phyloP scores from a whole-genome alignment of 164 flowering plant genomes.

The Chimonanthus praecox region DNA sequence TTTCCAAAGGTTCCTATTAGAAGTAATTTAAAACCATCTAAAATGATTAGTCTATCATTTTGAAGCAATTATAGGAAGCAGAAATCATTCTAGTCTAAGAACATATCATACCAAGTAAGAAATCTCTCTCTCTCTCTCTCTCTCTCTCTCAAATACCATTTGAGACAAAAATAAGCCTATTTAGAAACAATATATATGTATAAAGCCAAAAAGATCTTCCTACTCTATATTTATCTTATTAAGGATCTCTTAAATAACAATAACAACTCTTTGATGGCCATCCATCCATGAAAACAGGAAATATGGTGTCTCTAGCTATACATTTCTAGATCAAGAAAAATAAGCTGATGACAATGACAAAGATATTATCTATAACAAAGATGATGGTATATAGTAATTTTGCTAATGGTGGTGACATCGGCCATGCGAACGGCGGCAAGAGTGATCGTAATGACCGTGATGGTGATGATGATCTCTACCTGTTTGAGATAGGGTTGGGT shows the following conservation, averaged over 20 bases:
- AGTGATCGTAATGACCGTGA: not conserved
- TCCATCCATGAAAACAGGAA: no score
- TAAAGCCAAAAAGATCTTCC: not conserved
- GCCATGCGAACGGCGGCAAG: not conserved
- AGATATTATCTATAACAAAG: not conserved
- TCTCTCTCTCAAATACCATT: no score
- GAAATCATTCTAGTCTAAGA: no score
- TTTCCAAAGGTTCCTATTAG: not conserved
- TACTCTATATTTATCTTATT: not conserved
- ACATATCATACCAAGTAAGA: no score
- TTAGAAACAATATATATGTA: not conserved
- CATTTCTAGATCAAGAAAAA: not conserved
- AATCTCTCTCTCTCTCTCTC: no score
- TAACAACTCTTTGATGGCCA: no score
- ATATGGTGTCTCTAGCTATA: no score
- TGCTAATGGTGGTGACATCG: not conserved
- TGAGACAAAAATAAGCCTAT: not conserved
- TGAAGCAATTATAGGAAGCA: no score
- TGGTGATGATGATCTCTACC: conserved; percentile 8
- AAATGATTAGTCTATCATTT: no score
- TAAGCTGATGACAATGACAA: no score
- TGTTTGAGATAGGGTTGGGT: conserved; percentile 71
- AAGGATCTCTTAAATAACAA: not conserved
- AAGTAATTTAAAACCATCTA: no score
- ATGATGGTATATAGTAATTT: not conserved